Evolutionary conservation across 331 rosid species (phyloP).

Genomic region (Malus hybrid): DNA sequence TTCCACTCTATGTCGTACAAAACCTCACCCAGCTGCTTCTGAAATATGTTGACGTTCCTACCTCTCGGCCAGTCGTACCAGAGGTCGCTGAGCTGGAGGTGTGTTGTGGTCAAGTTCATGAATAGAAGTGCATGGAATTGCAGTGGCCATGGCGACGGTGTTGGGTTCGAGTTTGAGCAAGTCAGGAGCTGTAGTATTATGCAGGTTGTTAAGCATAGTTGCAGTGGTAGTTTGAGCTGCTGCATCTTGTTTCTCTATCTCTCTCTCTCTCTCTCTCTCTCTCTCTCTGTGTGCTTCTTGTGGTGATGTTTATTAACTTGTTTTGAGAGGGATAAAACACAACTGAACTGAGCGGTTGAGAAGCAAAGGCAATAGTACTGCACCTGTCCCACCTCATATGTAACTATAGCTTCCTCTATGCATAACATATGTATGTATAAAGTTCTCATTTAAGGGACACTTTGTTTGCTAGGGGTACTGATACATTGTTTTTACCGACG

Average conservation of each 20-base stretch:
- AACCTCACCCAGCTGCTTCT: conserved; percentile 22
- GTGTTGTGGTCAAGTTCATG: conserved; percentile 28
- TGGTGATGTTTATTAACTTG: too few relatives aligned
- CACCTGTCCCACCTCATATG: too few relatives aligned
- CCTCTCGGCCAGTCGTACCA: conserved; percentile 58
- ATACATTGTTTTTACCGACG: too few relatives aligned
- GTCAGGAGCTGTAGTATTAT: background rate
- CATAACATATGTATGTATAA: too few relatives aligned
- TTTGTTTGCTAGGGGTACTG: too few relatives aligned
- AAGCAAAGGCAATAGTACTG: too few relatives aligned
- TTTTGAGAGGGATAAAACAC: too few relatives aligned
- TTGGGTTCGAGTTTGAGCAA: conserved; percentile 13
- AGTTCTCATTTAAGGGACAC: too few relatives aligned
- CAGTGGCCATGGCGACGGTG: conserved; percentile 39
- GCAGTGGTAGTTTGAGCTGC: background rate
- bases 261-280: too few relatives aligned
- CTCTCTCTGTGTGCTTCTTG: background rate
- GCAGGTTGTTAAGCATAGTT: background rate
- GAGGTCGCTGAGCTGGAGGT: conserved; percentile 32
- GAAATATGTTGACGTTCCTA: conserved; percentile 37
- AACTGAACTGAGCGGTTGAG: too few relatives aligned
- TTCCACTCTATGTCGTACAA: conserved; percentile 49
- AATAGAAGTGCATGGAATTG: conserved; percentile 47
- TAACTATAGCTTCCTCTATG: too few relatives aligned
- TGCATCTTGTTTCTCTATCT: background rate